Conservation (phyloP, 2,329 filamentous ascomycete species). For the Fusarium redolens region DNA sequence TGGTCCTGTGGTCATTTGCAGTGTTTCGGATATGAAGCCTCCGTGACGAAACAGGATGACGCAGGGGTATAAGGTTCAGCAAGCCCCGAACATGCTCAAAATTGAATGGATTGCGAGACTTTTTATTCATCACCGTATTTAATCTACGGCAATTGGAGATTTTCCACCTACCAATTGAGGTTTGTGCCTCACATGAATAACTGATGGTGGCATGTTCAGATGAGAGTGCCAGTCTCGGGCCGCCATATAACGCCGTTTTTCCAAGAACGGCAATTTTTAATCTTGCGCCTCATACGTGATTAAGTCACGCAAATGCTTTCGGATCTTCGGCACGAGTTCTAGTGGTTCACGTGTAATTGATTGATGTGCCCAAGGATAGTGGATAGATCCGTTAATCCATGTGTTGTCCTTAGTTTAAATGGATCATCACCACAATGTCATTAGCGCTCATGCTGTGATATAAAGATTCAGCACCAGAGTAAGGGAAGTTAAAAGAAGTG, state of each 20-base stretch:
- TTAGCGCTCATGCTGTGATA: no score
- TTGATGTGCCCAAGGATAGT: no score
- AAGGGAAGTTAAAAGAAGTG: no score
- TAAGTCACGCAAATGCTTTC: not conserved
- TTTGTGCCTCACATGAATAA: not conserved
- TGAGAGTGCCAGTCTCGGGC: not conserved
- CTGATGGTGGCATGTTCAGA: not conserved
- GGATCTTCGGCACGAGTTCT: not conserved
- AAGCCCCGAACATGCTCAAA: not conserved
- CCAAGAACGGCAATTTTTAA: not conserved
- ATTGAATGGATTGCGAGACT: not conserved
- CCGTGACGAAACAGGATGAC: slow-evolving; percentile 9
- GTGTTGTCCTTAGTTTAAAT: no score
- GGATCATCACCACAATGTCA: no score
- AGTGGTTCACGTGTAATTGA: not conserved
- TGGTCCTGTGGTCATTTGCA: not conserved
- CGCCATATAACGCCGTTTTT: not conserved
- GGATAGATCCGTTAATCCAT: no score
- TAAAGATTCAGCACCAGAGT: no score
- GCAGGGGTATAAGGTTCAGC: not conserved
- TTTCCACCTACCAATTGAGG: not conserved
- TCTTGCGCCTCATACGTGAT: not conserved
- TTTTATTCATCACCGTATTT: not conserved
- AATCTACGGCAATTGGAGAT: not conserved
- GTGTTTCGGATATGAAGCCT: slow-evolving; percentile 9